Percentiles rank a stretch among this genome's conserved stretches.
Evolutionary conservation across 2,329 filamentous ascomycete species (phyloP).

Genomic region (Trichocomaceae sp.): DNA sequence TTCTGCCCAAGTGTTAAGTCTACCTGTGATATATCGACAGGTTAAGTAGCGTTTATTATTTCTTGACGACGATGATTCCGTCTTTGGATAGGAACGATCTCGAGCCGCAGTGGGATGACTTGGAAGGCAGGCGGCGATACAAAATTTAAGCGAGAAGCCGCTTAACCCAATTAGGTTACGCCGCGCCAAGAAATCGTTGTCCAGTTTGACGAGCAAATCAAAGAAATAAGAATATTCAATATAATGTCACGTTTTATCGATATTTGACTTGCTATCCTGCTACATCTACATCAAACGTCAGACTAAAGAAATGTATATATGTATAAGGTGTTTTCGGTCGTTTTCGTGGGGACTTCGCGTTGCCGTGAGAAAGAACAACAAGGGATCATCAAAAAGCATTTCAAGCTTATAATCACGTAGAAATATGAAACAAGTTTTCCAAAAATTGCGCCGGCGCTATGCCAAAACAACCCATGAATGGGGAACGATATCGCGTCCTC

Average conservation of each 20-base stretch:
- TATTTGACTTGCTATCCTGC: constrained; percentile 10
- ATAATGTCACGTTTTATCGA: no score
- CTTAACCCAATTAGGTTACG: constrained; percentile 29
- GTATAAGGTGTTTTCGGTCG: constrained; percentile 8
- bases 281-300: constrained; percentile 12
- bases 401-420: constrained; percentile 1
- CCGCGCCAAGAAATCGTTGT: constrained; percentile 3
- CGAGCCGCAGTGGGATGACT: constrained; percentile 22
- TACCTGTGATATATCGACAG: constrained; percentile 13
- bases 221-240: no score
- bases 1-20: constrained; percentile 11
- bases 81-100: constrained; percentile 19
- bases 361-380: constrained; percentile 6
- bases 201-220: not conserved
- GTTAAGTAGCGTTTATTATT: constrained; percentile 19
- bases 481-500: constrained; percentile 5
- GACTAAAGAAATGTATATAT: constrained; percentile 12
- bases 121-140: constrained; percentile 29
- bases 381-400: constrained; percentile 6
- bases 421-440: constrained; percentile 13
- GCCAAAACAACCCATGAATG: constrained; percentile 15
- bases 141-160: constrained; percentile 42
- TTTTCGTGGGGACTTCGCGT: not conserved
- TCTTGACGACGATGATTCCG: constrained; percentile 16
- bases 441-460: constrained; percentile 18